Conservation (phyloP, 164 flowering plant species). For the Kingdonia uniflora region DNA sequence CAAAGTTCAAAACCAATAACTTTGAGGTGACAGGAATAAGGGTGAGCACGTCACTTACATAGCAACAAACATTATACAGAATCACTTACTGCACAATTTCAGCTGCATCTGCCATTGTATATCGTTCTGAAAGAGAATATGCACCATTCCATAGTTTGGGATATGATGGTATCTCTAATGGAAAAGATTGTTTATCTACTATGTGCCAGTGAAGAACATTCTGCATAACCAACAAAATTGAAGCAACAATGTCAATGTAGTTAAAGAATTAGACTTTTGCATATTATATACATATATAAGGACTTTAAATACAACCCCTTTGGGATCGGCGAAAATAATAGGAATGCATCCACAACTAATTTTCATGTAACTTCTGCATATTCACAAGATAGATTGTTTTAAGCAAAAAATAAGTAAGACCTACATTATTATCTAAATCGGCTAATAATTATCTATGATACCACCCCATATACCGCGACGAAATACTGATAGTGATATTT, state of each 20-base stretch:
- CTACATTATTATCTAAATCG: too few species aligned
- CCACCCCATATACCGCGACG: too few species aligned
- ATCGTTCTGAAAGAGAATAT: slow-evolving; percentile 58
- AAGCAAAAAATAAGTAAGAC: too few species aligned
- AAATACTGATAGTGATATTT: too few species aligned
- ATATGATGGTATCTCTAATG: slow-evolving; percentile 83
- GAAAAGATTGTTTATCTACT: slow-evolving; percentile 82
- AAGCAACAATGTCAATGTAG: background rate
- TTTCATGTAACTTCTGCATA: too few species aligned
- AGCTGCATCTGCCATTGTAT: slow-evolving; percentile 68
- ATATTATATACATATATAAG: too few species aligned
- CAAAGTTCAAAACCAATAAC: slow-evolving; percentile 8
- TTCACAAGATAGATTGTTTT: too few species aligned
- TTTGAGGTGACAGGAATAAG: slow-evolving; percentile 1
- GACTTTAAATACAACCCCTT: too few species aligned
- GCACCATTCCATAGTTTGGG: slow-evolving; percentile 91
- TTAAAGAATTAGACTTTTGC: too few species aligned
- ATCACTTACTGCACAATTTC: slow-evolving; percentile 62
- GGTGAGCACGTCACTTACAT: background rate
- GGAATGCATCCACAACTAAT: too few species aligned
- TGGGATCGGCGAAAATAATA: too few species aligned
- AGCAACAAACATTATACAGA: slow-evolving; percentile 2
- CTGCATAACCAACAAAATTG: slow-evolving; percentile 23
- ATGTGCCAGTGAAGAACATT: slow-evolving; percentile 97
- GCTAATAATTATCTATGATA: too few species aligned